These are phyloP conservation scores for Pterocarpus santalinus DNA, from an alignment of 306 rosid species.

Conservation along the genomic window DNA sequence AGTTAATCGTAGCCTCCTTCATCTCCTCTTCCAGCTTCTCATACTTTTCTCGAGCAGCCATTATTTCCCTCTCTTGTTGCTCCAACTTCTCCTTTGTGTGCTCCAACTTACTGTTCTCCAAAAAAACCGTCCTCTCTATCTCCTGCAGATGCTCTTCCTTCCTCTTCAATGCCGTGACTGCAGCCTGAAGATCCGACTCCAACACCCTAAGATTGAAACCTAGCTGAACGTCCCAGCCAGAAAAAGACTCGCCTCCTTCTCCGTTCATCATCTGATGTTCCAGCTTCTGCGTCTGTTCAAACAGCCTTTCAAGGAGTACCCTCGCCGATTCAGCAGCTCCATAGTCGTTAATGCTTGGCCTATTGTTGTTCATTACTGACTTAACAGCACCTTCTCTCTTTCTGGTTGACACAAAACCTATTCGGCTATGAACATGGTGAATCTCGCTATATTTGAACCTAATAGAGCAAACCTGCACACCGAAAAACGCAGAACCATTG, in stretches of 20 bases:
- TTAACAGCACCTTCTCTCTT: constrained; percentile 52
- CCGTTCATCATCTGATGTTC: constrained; percentile 68
- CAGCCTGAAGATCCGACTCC: constrained; percentile 82
- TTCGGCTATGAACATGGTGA: constrained; percentile 29
- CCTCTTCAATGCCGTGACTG: constrained; percentile 64
- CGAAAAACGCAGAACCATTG: constrained; percentile 14
- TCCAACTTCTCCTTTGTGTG: constrained; percentile 77
- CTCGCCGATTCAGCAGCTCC: constrained; percentile 81
- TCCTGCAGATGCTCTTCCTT: constrained; percentile 86
- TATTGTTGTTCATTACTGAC: constrained; percentile 58
- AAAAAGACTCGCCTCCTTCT: constrained; percentile 39
- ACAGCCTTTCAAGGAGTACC: constrained; percentile 83
- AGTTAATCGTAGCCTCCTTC: constrained; percentile 63
- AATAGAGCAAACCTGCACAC: constrained; percentile 63
- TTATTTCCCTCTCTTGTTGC: constrained; percentile 72
- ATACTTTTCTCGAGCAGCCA: constrained; percentile 63
- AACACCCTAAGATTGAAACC: constrained; percentile 67
- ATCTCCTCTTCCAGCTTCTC: constrained; percentile 69
- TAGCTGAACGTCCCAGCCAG: constrained; percentile 53
- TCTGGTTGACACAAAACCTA: constrained; percentile 39
- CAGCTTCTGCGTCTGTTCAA: constrained; percentile 80
- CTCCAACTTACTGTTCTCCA: constrained; percentile 67
- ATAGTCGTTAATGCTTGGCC: constrained; percentile 56
- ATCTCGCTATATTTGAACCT: constrained; percentile 51
- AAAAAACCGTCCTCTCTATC: constrained; percentile 66